Conservation (phyloP, 2,329 filamentous ascomycete genomes). For the Ophiosphaerella narmari region DNA sequence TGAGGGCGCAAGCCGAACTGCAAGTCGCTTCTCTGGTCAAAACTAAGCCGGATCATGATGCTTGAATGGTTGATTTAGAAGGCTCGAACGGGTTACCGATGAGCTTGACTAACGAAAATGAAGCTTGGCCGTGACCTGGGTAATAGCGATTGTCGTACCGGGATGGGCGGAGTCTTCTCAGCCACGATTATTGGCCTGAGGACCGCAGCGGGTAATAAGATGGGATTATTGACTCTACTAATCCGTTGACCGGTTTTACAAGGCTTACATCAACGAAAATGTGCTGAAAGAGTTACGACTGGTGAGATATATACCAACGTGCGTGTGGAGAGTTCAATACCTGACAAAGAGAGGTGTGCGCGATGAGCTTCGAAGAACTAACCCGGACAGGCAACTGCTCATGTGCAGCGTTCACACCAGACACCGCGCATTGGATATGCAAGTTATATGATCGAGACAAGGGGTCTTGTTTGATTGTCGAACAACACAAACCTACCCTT, state of each 20-base stretch:
- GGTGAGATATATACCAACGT: too few species aligned
- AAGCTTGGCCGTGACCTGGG: slow-evolving; percentile 5
- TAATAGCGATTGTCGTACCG: neutral
- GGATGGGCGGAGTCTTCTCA: slow-evolving; percentile 2
- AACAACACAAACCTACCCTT: too few species aligned
- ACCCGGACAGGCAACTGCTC: too few species aligned
- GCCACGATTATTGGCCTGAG: neutral
- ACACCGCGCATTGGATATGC: too few species aligned
- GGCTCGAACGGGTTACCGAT: neutral
- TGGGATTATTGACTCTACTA: neutral
- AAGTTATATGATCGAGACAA: too few species aligned
- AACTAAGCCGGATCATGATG: neutral
- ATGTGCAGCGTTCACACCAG: too few species aligned
- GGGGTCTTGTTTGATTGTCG: too few species aligned
- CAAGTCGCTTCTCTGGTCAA: neutral
- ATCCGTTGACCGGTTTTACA: slow-evolving; percentile 1
- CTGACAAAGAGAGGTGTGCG: too few species aligned
- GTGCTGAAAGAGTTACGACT: neutral
- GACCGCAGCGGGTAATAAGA: neutral
- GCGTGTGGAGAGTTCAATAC: too few species aligned
- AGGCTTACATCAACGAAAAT: neutral
- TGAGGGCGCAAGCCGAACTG: slow-evolving; percentile 1
- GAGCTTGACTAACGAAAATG: slow-evolving; percentile 1
- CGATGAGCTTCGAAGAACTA: too few species aligned
- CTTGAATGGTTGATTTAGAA: neutral